Evolutionary conservation across 2,329 filamentous ascomycete genomes (phyloP).

Genomic region (Plenodomus tracheiphilus): DNA sequence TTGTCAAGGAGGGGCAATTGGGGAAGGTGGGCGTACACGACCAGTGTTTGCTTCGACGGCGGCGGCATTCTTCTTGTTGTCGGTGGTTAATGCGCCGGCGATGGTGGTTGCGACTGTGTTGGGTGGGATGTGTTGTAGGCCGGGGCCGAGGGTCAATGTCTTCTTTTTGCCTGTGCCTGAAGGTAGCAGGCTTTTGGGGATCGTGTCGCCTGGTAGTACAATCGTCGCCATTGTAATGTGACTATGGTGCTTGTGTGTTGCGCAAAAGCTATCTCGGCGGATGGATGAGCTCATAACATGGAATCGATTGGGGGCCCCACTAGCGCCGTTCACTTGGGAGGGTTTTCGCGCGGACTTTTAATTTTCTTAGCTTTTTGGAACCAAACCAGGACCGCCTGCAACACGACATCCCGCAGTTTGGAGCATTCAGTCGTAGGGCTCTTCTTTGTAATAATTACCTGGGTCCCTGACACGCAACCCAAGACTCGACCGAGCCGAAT

Average conservation of each 20-base stretch:
- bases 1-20: too few species aligned
- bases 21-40: too few species aligned
- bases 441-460: not conserved
- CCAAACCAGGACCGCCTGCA: not conserved
- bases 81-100: slow-evolving; percentile 67
- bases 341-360: slow-evolving; percentile 20
- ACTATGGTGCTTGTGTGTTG: slow-evolving; percentile 59
- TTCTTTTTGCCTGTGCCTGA: slow-evolving; percentile 63
- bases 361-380: slow-evolving; percentile 24
- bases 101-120: slow-evolving; percentile 70
- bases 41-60: slow-evolving; percentile 75
- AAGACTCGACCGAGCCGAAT: not conserved
- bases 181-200: slow-evolving; percentile 69
- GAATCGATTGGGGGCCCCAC: slow-evolving; percentile 10
- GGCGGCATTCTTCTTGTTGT: slow-evolving; percentile 74
- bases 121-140: slow-evolving; percentile 80
- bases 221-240: too few species aligned
- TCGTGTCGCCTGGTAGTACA: slow-evolving; percentile 79
- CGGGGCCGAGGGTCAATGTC: slow-evolving; percentile 79
- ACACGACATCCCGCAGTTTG: not conserved
- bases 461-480: not conserved
- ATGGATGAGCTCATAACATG: slow-evolving; percentile 23
- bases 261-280: too few species aligned
- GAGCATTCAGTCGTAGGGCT: not conserved
- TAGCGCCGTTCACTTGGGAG: slow-evolving; percentile 4